Percentiles rank a stretch among this genome's conserved stretches.
phyloP scores from a whole-genome alignment of 176 grass and related monocot genomes.

The maize (Zea mays) region DNA sequence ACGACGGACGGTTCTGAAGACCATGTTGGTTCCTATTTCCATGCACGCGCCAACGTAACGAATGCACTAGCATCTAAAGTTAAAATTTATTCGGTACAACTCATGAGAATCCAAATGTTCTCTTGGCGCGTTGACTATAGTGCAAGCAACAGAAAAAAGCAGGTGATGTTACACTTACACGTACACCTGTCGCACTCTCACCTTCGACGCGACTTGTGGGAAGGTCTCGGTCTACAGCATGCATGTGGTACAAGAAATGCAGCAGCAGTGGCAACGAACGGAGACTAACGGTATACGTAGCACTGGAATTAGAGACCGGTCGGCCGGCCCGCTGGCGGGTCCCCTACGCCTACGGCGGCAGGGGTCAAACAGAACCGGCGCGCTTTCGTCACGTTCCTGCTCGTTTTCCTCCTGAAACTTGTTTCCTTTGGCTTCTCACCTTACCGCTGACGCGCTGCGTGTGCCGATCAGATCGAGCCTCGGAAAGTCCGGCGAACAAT shows the following conservation, averaged over 20 bases:
- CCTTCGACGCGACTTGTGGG: neutral
- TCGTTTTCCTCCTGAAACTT: neutral
- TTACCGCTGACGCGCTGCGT: neutral
- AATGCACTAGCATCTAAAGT: no score
- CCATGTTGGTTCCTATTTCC: no score
- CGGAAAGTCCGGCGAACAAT: constrained; percentile 10
- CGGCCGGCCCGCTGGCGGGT: neutral
- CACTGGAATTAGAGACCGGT: neutral
- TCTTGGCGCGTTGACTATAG: no score
- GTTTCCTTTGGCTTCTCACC: neutral
- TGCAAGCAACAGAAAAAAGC: neutral
- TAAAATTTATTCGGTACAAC: no score
- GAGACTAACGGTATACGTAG: neutral
- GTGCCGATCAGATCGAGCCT: neutral
- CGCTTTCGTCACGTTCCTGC: neutral
- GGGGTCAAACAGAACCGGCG: neutral
- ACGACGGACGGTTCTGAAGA: no score
- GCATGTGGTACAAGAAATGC: neutral
- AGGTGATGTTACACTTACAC: neutral
- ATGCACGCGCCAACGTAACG: no score
- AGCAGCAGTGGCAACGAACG: neutral
- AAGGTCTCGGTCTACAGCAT: neutral
- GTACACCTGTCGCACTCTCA: neutral
- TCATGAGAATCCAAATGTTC: no score
- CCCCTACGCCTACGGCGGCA: neutral